Base-by-base conservation (phyloP, 768 basidiomycete species). In the Austroboletus eburneus region DNA sequence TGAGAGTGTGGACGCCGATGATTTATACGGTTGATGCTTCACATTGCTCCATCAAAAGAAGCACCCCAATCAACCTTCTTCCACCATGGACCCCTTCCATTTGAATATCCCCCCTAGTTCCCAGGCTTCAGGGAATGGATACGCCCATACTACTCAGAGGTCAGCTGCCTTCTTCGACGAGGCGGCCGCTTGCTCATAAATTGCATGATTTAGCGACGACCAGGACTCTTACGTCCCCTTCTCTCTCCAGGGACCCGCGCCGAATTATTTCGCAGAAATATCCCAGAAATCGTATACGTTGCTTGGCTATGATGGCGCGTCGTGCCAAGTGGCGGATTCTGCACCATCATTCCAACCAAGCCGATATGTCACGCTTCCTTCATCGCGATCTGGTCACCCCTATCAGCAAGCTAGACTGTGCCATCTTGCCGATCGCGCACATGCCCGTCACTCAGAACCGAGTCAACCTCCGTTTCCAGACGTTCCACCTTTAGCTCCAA, bases 21-120 rank as follows among this genome's bases (percentile, higher is more conserved):
- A 46, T 36, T 63, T 54, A 63, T 59, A 60, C 48, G 23, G 43
- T 27, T 42, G 48, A 43, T 43, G 30, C 27, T 49, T 49, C 48
- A 57, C 45, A 30, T 24, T 42, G 51, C 42, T 38, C 49, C 52
- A 57, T 61, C 58, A 57, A 48, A n/a, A 52, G 51, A 52, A 54
- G 54, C 52, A 42, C 36, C 45, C 48, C 45, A 45, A 33, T 46
- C 37, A 45, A 38, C 42, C 41, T 50, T 53, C 49, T 40, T 53
- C 42, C 57, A 24, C 39, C 39, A 61, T 61, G 59, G 7, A 43
- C 34, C 24, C 51, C 43, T 42, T 37, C 44, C 38, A 55, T 56
- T 48, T 39, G 43, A 47, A 46, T 50, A 48, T 34, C 5, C 24
- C 18, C 22, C 27, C 39, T 32, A 22, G 13, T 18, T 39, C 35